phyloP scores from a whole-genome alignment of 495 filamentous ascomycete genomes.

The Parachaetomium inaequale region DNA sequence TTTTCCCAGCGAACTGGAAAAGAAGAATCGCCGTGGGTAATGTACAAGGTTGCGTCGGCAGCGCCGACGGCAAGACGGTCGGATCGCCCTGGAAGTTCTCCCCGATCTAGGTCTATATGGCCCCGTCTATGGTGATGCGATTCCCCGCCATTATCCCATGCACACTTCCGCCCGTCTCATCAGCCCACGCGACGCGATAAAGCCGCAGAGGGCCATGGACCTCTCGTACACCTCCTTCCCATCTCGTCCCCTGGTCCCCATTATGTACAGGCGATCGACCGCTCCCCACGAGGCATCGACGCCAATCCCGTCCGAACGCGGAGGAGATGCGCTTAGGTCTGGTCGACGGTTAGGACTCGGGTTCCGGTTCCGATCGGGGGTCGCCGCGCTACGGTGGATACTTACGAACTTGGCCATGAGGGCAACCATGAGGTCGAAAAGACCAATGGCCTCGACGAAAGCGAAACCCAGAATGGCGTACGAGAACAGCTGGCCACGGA shows the following conservation, averaged over 20 bases:
- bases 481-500: constrained; percentile 87
- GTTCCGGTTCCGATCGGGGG: not conserved
- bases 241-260: constrained; percentile 17
- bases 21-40: constrained; percentile 31
- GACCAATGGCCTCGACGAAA: constrained; percentile 90
- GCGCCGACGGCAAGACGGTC: constrained; percentile 30
- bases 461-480: constrained; percentile 93
- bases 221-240: constrained; percentile 31
- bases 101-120: constrained; percentile 39
- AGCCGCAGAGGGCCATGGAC: constrained; percentile 26
- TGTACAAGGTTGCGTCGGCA: constrained; percentile 33
- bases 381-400: constrained; percentile 19
- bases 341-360: constrained; percentile 13
- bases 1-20: constrained; percentile 22
- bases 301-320: constrained; percentile 20
- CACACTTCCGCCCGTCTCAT: constrained; percentile 29
- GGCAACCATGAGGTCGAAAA: constrained; percentile 91
- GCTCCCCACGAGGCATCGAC: constrained; percentile 26
- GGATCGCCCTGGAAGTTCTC: constrained; percentile 30
- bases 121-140: constrained; percentile 37
- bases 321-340: constrained; percentile 32
- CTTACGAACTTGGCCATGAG: constrained; percentile 76
- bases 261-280: constrained; percentile 33
- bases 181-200: constrained; percentile 23
- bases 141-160: constrained; percentile 36